Percentiles rank a stretch among this genome's conserved stretches.
Evolutionary conservation across 106 monocot genomes (phyloP).

Genomic region (Narthecium ossifragum): DNA sequence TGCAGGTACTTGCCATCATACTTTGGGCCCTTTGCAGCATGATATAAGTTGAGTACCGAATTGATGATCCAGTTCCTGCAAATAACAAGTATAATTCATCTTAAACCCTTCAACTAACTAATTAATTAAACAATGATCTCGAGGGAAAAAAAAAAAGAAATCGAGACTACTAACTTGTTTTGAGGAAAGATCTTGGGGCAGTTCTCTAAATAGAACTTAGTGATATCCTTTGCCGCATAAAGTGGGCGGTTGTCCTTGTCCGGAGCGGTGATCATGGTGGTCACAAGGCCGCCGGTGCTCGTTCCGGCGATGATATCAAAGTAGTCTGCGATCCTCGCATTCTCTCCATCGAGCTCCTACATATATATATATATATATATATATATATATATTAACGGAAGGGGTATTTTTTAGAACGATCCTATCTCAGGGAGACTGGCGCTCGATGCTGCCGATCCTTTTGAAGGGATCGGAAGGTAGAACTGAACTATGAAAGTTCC

Average conservation of each 20-base stretch:
- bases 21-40: background rate
- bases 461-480: no score
- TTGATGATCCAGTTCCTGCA: background rate
- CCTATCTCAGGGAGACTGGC: no score
- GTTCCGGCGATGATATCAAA: conserved; percentile 5
- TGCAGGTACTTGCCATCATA: conserved; percentile 1
- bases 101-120: background rate
- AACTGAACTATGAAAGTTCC: no score
- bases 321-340: conserved; percentile 1
- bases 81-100: background rate
- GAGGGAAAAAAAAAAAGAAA: background rate
- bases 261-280: background rate
- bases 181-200: conserved; percentile 9
- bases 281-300: conserved; percentile 4
- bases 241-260: background rate
- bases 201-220: background rate
- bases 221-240: background rate
- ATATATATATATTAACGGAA: no score
- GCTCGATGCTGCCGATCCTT: no score
- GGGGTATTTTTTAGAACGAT: no score
- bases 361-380: background rate
- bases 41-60: background rate
- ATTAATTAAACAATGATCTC: background rate
- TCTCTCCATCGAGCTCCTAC: conserved; percentile 2
- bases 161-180: background rate